Evolutionary conservation across 2,329 filamentous ascomycete genomes (phyloP).

Genomic region (Lachnellula occidentalis): DNA sequence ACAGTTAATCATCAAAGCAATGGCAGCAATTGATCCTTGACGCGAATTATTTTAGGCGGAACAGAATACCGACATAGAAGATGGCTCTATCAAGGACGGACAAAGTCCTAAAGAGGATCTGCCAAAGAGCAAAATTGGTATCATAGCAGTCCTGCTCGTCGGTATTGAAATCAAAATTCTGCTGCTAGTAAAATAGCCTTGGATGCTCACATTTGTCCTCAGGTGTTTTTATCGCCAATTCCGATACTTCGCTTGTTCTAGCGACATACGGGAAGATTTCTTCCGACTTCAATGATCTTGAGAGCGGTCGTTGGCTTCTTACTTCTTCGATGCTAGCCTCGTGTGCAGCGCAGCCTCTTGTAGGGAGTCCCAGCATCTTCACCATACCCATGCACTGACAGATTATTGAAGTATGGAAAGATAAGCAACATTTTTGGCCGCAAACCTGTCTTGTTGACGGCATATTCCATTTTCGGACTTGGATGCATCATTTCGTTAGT

Average conservation of each 20-base stretch:
- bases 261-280: slow-evolving; percentile 59
- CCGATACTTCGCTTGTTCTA: slow-evolving; percentile 59
- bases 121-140: slow-evolving; percentile 6
- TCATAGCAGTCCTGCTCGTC: slow-evolving; percentile 21
- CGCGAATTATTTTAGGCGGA: slow-evolving; percentile 37
- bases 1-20: background rate
- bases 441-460: slow-evolving; percentile 42
- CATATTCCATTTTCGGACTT: slow-evolving; percentile 46
- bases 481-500: slow-evolving; percentile 39
- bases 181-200: background rate
- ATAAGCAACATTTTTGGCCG: slow-evolving; percentile 55
- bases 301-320: slow-evolving; percentile 53
- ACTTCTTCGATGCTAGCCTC: slow-evolving; percentile 47
- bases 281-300: slow-evolving; percentile 53
- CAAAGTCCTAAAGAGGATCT: background rate
- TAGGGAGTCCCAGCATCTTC: background rate
- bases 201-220: background rate
- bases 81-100: background rate
- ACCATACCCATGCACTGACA: background rate
- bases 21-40: background rate
- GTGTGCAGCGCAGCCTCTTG: slow-evolving; percentile 48
- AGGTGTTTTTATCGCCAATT: slow-evolving; percentile 61
- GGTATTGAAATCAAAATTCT: slow-evolving; percentile 6
- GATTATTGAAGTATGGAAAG: slow-evolving; percentile 35
- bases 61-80: slow-evolving; percentile 30